phyloP scores from a whole-genome alignment of 2,329 filamentous ascomycete species.

The Macrophomina tecta region DNA sequence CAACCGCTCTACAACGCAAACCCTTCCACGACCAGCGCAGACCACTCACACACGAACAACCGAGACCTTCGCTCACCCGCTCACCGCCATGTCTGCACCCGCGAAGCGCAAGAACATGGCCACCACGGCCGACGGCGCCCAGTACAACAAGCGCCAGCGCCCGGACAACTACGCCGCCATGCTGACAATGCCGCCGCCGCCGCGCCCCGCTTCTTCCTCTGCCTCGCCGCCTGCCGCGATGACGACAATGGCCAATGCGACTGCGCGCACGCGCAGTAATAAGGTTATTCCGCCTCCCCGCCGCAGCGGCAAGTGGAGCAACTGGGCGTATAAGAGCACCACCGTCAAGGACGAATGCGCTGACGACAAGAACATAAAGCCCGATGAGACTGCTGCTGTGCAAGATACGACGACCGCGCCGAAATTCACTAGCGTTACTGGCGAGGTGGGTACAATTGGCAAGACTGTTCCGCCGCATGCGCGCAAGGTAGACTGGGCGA shows the following conservation, averaged over 20 bases:
- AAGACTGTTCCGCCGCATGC: no score
- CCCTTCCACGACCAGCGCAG: neutral
- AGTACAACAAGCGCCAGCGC: constrained; percentile 46
- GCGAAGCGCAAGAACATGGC: constrained; percentile 23
- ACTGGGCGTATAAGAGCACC: constrained; percentile 25
- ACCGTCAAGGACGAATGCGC: neutral
- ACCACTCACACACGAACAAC: neutral
- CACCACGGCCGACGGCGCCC: constrained; percentile 40
- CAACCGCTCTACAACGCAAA: neutral
- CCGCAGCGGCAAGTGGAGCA: constrained; percentile 6
- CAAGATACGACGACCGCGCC: neutral
- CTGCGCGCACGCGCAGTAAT: neutral
- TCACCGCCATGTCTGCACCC: neutral
- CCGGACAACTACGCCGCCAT: constrained; percentile 37
- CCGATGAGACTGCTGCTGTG: neutral
- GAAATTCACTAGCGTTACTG: no score
- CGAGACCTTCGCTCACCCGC: neutral
- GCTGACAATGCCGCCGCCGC: constrained; percentile 29
- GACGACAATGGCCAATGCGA: neutral
- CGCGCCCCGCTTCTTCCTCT: neutral
- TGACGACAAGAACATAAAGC: neutral
- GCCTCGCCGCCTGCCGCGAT: neutral
- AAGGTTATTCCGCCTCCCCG: neutral
- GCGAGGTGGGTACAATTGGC: no score
- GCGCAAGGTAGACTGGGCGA: no score